Conservation (phyloP, 176 grass and related monocot genomes). For the Carex kokanica region DNA sequence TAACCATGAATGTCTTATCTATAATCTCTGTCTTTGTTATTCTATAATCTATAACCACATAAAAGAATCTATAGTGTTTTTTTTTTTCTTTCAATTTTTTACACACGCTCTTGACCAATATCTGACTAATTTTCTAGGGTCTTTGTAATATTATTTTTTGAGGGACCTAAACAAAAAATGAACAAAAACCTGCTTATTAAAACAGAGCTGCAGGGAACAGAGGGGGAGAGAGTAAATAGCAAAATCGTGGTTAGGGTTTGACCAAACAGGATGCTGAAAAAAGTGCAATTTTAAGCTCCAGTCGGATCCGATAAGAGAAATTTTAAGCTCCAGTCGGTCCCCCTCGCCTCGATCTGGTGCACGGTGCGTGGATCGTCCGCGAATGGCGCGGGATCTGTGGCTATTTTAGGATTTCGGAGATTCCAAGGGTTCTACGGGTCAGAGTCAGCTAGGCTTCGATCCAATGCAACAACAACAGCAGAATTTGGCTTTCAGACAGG, state of each 20-base stretch:
- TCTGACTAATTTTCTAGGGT: neutral
- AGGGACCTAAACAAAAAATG: constrained; percentile 4
- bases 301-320: constrained; percentile 1
- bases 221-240: constrained; percentile 2
- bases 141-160: neutral
- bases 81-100: neutral
- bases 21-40: too few relatives aligned
- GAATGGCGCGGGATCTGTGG: constrained; percentile 20
- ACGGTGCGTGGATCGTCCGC: constrained; percentile 12
- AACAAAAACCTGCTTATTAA: constrained; percentile 15
- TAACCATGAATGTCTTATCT: too few relatives aligned
- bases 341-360: constrained; percentile 9
- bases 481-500: constrained; percentile 41
- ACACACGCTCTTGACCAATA: neutral
- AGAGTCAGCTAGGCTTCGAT: constrained; percentile 40
- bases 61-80: too few relatives aligned
- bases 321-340: neutral
- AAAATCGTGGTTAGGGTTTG: constrained; percentile 33
- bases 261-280: constrained; percentile 18
- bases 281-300: constrained; percentile 6
- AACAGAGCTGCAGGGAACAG: neutral
- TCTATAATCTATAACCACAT: too few relatives aligned
- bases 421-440: constrained; percentile 33
- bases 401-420: constrained; percentile 28
- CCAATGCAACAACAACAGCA: constrained; percentile 49